Evolutionary conservation across 768 basidiomycete genomes (phyloP).

Genomic region (Galerina sulciceps): DNA sequence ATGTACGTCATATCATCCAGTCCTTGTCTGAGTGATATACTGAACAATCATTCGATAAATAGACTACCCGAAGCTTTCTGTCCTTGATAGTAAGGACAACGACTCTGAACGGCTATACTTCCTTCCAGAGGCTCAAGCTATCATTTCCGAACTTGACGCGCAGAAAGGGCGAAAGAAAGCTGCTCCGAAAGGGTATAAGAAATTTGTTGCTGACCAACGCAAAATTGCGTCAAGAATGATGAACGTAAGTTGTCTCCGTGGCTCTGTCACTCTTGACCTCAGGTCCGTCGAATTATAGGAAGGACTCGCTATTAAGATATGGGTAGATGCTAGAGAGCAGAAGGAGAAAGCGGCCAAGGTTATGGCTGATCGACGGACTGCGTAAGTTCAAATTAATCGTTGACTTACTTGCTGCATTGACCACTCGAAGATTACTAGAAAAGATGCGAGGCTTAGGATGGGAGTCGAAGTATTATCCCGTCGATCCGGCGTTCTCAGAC

Average conservation of each 20-base stretch:
- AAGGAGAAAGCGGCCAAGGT: neutral
- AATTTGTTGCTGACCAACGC: neutral
- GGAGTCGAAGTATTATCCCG: neutral
- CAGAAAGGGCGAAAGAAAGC: neutral
- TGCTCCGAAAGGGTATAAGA: neutral
- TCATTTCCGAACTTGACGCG: neutral
- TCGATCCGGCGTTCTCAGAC: neutral
- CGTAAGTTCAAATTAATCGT: neutral
- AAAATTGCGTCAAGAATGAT: neutral
- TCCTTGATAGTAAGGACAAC: neutral
- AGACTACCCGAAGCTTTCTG: neutral
- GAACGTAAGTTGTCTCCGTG: neutral
- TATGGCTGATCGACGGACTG: neutral
- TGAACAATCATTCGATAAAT: neutral
- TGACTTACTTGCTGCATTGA: neutral
- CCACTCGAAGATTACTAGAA: neutral
- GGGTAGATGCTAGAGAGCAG: neutral
- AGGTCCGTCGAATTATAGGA: neutral
- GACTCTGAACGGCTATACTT: neutral
- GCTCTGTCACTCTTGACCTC: neutral
- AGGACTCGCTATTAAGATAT: neutral
- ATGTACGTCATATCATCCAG: neutral
- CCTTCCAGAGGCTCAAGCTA: neutral
- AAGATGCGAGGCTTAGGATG: neutral
- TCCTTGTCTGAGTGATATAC: neutral